Evolutionary conservation across 768 basidiomycete species (phyloP).

Genomic region (Tricholoma hemisulphureum): DNA sequence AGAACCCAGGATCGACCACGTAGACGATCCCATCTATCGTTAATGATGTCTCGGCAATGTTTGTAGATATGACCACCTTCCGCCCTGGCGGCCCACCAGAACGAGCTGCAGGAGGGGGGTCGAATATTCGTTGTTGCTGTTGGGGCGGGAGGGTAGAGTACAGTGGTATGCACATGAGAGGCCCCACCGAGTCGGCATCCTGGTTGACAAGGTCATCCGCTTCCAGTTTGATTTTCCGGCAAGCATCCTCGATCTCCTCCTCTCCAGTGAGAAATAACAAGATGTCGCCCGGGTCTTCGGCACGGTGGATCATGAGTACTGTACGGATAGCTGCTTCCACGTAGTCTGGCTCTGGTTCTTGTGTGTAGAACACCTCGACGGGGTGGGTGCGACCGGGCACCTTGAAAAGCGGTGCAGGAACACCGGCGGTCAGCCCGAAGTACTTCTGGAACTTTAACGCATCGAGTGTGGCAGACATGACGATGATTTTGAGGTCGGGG

Average conservation of each 20-base stretch:
- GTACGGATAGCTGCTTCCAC: constrained; percentile 96
- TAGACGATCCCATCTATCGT: constrained; percentile 99
- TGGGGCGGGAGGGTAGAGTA: constrained; percentile 94
- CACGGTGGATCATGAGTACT: constrained; percentile 95
- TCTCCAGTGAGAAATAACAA: constrained; percentile 96
- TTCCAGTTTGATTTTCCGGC: constrained; percentile 88
- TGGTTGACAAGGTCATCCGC: constrained; percentile 79
- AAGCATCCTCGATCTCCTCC: constrained; percentile 97
- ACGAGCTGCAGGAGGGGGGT: constrained; percentile 69
- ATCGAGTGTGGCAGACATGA: constrained; percentile 98
- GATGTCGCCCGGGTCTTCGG: constrained; percentile 90
- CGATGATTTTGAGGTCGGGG: constrained; percentile 89
- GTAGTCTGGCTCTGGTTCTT: constrained; percentile 92
- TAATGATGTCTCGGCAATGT: constrained; percentile 95
- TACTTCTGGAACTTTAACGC: constrained; percentile 97
- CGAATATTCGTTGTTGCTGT: constrained; percentile 97
- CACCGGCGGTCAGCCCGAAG: constrained; percentile 55
- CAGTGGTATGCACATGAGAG: constrained; percentile 85
- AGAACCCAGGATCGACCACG: constrained; percentile 96
- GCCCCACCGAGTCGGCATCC: constrained; percentile 76
- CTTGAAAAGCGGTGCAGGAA: constrained; percentile 76
- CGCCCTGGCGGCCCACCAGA: constrained; percentile 79
- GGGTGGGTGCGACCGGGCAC: constrained; percentile 93
- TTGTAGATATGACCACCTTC: constrained; percentile 94
- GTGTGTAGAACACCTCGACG: constrained; percentile 93